Percentiles rank a stretch among this genome's conserved stretches.
Evolutionary conservation across 495 filamentous ascomycete species (phyloP).

Genomic region (Neurospora tetrasperma): DNA sequence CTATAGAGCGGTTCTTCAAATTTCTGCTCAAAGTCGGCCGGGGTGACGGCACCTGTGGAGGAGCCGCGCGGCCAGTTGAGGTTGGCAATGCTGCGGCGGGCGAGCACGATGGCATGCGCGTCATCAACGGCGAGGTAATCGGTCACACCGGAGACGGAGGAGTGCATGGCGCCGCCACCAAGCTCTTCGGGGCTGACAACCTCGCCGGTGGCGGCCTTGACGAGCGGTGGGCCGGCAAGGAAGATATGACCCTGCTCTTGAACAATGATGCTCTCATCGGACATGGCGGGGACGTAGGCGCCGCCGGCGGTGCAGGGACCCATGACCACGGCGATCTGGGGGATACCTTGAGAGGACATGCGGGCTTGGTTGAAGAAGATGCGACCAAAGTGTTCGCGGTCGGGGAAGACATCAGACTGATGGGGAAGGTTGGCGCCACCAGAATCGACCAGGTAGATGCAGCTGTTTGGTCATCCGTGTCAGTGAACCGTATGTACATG

Average conservation of each 20-base stretch:
- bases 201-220: constrained; percentile 95
- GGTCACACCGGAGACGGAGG: constrained; percentile 83
- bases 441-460: constrained; percentile 94
- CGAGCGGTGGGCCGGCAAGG: constrained; percentile 86
- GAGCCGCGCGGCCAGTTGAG: constrained; percentile 62
- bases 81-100: constrained; percentile 72
- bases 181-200: constrained; percentile 87
- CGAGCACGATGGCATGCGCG: constrained; percentile 83
- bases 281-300: constrained; percentile 95
- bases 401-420: constrained; percentile 94
- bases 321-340: constrained; percentile 94
- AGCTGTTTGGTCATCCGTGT: constrained; percentile 30
- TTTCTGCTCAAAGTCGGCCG: constrained; percentile 9
- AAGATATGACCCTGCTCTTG: constrained; percentile 93
- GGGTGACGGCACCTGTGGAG: constrained; percentile 8
- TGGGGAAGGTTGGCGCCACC: constrained; percentile 94
- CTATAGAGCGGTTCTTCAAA: constrained; percentile 70
- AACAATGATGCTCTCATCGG: constrained; percentile 94
- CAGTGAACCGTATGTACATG: not conserved
- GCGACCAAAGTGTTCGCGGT: constrained; percentile 88
- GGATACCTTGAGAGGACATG: constrained; percentile 76
- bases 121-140: constrained; percentile 95
- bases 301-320: constrained; percentile 94
- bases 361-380: constrained; percentile 99
- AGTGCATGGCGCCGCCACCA: constrained; percentile 87